phyloP scores from a whole-genome alignment of 202 grass and related monocot genomes.

The Bolboschoenoplectus hybrid region DNA sequence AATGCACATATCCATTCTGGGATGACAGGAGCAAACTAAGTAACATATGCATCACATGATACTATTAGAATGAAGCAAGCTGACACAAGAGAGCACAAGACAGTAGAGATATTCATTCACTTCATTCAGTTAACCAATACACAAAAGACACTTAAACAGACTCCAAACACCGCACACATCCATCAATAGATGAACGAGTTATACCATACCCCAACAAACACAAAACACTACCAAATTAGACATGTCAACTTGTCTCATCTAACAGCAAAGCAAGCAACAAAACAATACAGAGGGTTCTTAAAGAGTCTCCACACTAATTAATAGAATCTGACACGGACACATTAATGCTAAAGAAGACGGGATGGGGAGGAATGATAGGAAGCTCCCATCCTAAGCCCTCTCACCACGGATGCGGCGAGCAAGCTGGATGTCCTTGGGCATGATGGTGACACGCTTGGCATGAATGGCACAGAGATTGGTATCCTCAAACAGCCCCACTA shows the following conservation, averaged over 20 bases:
- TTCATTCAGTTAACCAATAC: slow-evolving; percentile 17
- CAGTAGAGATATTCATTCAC: not conserved
- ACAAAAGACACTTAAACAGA: not conserved
- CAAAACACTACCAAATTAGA: slow-evolving; percentile 24
- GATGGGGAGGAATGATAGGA: not conserved
- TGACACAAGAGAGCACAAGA: not conserved
- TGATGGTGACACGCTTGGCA: slow-evolving; percentile 56
- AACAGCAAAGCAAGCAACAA: slow-evolving; percentile 1
- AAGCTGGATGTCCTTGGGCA: slow-evolving; percentile 65
- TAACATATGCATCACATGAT: not conserved
- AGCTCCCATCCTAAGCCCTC: slow-evolving; percentile 42
- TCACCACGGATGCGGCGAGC: slow-evolving; percentile 59
- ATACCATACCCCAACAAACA: not conserved
- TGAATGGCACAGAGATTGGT: slow-evolving; percentile 55
- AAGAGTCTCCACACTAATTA: not conserved
- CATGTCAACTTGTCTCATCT: slow-evolving; percentile 29
- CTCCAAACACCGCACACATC: not conserved
- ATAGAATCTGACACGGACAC: not conserved
- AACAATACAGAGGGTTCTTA: not conserved
- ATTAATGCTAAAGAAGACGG: slow-evolving; percentile 13
- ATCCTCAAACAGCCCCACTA: slow-evolving; percentile 56
- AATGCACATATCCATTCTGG: not conserved
- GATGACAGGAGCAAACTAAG: not conserved
- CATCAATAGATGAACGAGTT: slow-evolving; percentile 22
- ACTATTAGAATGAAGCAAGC: not conserved